Percentiles rank a stretch among this genome's conserved stretches.
These are phyloP conservation scores for Eucalyptus cloeziana DNA, from an alignment of 345 rosid species.

Conservation along the genomic window DNA sequence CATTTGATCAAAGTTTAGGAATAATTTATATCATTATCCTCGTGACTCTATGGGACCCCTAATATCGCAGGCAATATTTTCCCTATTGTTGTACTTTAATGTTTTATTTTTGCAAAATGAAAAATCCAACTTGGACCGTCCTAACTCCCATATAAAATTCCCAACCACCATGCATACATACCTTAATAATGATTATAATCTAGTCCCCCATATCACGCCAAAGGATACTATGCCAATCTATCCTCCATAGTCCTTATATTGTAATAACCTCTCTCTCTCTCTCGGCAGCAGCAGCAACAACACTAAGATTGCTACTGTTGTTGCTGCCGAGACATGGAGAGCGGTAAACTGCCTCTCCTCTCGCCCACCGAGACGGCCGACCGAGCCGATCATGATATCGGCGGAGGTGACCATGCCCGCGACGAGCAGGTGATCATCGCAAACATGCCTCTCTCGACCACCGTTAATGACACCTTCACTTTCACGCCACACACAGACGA, in stretches of 20 bases:
- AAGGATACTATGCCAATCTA: not conserved
- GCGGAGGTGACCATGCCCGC: not conserved
- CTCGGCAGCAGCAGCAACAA: not conserved
- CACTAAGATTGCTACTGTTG: not conserved
- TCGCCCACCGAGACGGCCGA: not conserved
- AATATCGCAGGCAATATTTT: too few species aligned
- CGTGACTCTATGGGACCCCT: too few species aligned
- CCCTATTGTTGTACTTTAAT: not conserved
- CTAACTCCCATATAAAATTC: not conserved
- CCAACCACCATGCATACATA: not conserved
- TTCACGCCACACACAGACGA: conserved; percentile 37
- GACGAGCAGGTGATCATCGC: not conserved
- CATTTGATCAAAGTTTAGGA: too few species aligned
- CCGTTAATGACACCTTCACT: not conserved
- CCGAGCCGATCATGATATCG: not conserved
- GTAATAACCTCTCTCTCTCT: not conserved
- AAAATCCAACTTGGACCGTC: not conserved
- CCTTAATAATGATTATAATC: not conserved
- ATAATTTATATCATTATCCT: too few species aligned
- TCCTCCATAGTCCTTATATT: not conserved
- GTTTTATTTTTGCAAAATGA: not conserved
- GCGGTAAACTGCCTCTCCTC: not conserved
- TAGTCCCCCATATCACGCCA: not conserved
- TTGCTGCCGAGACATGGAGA: not conserved
- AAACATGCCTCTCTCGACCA: not conserved